A percentile compares a stretch with the other conserved stretches of the same genome.
Evolutionary conservation across 345 rosid genomes (phyloP).

Genomic region (Psidium friedrichsthalianum): DNA sequence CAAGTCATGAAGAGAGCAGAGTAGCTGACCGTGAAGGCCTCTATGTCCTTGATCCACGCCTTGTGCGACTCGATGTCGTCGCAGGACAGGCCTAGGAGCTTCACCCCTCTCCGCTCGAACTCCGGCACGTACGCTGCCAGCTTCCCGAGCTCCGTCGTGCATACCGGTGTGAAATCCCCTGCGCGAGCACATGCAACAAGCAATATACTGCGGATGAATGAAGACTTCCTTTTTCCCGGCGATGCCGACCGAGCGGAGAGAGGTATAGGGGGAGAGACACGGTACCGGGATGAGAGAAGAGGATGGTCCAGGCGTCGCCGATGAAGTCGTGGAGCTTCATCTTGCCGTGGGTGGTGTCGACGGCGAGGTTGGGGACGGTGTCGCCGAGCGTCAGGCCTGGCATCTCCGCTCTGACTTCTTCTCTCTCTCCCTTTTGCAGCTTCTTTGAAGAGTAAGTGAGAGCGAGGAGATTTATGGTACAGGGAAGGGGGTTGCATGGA

Average conservation of each 20-base stretch:
- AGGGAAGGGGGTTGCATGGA: background rate
- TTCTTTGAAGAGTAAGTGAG: background rate
- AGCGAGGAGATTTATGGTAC: background rate
- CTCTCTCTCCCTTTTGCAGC: background rate
- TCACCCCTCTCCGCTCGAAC: slow-evolving; percentile 46
- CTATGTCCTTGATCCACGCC: slow-evolving; percentile 67
- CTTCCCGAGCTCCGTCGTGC: slow-evolving; percentile 72
- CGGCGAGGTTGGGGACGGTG: slow-evolving; percentile 49
- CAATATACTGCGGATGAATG: too few relatives aligned
- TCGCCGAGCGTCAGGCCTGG: background rate
- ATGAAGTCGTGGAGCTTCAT: slow-evolving; percentile 60
- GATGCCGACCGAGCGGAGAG: background rate
- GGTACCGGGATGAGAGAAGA: slow-evolving; percentile 73
- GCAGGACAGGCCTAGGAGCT: slow-evolving; percentile 75
- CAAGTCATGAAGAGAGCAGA: background rate
- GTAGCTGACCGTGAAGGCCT: slow-evolving; percentile 42
- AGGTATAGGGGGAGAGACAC: background rate
- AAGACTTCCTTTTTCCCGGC: background rate
- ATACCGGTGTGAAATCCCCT: slow-evolving; percentile 87
- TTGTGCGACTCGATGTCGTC: slow-evolving; percentile 52
- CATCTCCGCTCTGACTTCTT: background rate
- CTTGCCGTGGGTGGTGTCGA: slow-evolving; percentile 52
- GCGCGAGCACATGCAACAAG: background rate
- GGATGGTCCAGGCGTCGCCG: slow-evolving; percentile 44
- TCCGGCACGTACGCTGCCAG: slow-evolving; percentile 43